A percentile compares a stretch with the other conserved stretches of the same genome.
Conservation (phyloP, 345 rosid genomes). For the Luvunga scandens region DNA sequence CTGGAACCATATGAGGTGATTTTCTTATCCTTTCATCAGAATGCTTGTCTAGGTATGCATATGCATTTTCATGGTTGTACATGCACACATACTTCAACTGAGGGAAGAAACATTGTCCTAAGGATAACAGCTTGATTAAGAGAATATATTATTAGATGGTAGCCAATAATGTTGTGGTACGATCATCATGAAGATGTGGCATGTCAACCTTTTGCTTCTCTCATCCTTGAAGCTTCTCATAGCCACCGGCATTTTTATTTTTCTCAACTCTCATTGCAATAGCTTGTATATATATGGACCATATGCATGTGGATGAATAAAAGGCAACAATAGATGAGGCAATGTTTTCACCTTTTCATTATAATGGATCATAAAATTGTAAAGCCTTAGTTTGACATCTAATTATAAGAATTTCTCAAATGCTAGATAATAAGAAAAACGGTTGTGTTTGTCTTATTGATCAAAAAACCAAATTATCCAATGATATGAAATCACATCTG, state of each 20-base stretch:
- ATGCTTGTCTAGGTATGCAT: background rate
- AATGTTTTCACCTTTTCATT: background rate
- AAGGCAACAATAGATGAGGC: background rate
- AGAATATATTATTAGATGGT: background rate
- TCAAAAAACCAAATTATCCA: background rate
- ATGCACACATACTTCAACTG: constrained; percentile 12
- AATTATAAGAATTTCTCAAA: background rate
- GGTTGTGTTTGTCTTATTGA: background rate
- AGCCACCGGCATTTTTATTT: background rate
- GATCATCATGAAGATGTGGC: background rate
- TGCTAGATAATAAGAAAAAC: background rate
- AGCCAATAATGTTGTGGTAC: background rate
- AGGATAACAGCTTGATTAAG: background rate
- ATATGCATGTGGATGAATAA: background rate
- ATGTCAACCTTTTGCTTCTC: background rate
- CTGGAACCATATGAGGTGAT: constrained; percentile 88
- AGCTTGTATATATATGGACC: constrained; percentile 5
- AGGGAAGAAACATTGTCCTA: background rate
- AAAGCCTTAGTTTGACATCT: constrained; percentile 5
- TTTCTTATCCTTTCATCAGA: constrained; percentile 15
- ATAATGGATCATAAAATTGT: background rate
- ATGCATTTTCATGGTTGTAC: background rate
- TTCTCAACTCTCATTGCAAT: background rate
- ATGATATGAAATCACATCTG: background rate
- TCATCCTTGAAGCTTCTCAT: background rate